Conservation (phyloP, 345 rosid species). For the Gossypium longicalyx region DNA sequence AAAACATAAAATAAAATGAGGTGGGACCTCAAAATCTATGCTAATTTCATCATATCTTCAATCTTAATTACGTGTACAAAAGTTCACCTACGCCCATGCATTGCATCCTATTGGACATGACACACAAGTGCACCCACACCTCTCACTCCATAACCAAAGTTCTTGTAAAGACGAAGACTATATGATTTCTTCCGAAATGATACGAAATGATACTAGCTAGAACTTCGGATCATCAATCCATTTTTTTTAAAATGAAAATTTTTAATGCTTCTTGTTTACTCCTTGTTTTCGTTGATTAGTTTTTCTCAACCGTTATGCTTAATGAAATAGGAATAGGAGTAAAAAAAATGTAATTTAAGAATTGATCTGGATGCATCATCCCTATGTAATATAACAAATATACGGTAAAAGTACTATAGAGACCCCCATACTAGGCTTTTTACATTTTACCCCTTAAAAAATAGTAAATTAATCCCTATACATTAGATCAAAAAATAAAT, state of each 20-base stretch:
- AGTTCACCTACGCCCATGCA: conserved; percentile 17
- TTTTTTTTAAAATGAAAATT: conserved; percentile 17
- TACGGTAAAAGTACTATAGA: too few species aligned
- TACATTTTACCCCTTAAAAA: too few species aligned
- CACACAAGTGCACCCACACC: conserved; percentile 9
- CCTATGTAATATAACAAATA: not conserved
- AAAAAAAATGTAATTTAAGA: not conserved
- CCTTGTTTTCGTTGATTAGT: conserved; percentile 27
- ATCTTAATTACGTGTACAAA: conserved; percentile 25
- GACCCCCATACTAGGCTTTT: too few species aligned
- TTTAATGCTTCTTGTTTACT: conserved; percentile 28
- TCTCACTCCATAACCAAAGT: not conserved
- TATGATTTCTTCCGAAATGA: conserved; percentile 20
- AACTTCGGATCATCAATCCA: not conserved
- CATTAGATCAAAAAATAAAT: not conserved
- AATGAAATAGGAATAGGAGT: conserved; percentile 22
- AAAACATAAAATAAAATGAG: not conserved
- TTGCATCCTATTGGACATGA: conserved; percentile 18
- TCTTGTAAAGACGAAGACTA: not conserved
- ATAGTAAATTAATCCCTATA: too few species aligned
- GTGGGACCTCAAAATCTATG: conserved; percentile 42
- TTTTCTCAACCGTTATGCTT: conserved; percentile 74
- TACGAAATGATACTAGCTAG: conserved; percentile 18
- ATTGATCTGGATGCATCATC: not conserved
- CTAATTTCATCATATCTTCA: conserved; percentile 57